Conservation (phyloP, 306 rosid species). For the Potentilla sterilis region DNA sequence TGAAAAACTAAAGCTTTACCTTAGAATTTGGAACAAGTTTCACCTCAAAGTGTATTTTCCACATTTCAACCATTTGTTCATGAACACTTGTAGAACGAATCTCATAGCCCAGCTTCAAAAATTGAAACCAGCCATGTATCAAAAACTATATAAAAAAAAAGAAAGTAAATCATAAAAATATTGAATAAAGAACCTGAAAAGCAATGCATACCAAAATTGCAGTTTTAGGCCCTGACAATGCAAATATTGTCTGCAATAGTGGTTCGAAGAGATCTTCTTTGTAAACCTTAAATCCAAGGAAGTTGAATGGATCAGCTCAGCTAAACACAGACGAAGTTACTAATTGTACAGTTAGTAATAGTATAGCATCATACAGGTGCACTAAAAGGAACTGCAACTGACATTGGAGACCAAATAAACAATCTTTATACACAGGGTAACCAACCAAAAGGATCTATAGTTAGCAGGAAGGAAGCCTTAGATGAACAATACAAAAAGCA, state of each 20-base stretch:
- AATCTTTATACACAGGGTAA: neutral
- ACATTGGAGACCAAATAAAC: neutral
- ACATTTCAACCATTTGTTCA: constrained; percentile 92
- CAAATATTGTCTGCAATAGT: constrained; percentile 66
- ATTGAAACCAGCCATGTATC: constrained; percentile 16
- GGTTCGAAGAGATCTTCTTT: constrained; percentile 88
- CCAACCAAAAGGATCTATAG: neutral
- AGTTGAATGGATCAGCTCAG: constrained; percentile 12
- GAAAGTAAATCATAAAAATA: neutral
- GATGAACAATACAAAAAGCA: neutral
- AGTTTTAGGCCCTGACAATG: constrained; percentile 88
- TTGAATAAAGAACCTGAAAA: neutral
- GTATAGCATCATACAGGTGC: neutral
- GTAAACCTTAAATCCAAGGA: constrained; percentile 53
- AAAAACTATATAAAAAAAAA: too few relatives aligned
- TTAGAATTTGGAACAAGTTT: constrained; percentile 75
- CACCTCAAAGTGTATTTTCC: constrained; percentile 68
- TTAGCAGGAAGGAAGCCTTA: neutral
- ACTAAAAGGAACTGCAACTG: neutral
- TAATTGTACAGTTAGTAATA: neutral
- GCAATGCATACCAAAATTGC: constrained; percentile 55
- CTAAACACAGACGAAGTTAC: neutral
- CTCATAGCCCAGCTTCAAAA: constrained; percentile 86
- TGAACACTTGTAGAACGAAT: constrained; percentile 80
- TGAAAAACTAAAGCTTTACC: constrained; percentile 36